Conservation (phyloP, 805 yeast genomes). For the Candida maesae region DNA sequence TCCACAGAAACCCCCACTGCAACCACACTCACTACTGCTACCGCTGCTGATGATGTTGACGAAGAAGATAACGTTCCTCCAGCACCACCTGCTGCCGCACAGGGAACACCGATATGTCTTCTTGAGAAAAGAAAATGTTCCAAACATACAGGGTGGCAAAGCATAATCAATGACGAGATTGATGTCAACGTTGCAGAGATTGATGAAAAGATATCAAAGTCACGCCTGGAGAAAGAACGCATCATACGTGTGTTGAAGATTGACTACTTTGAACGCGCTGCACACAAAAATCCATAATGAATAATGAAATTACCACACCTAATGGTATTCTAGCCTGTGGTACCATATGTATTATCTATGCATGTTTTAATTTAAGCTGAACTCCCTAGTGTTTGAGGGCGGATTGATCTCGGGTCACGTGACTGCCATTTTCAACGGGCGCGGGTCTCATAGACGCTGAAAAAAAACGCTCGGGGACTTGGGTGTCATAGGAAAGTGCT, state of each 20-base stretch:
- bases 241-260: constrained; percentile 37
- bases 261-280: constrained; percentile 30
- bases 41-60: not conserved
- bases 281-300: not conserved
- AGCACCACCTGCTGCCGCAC: constrained; percentile 20
- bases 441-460: no score
- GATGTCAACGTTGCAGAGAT: constrained; percentile 31
- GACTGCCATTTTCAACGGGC: not conserved
- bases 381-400: no score
- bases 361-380: not conserved
- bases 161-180: constrained; percentile 33
- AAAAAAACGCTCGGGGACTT: not conserved
- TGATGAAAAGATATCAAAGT: constrained; percentile 16
- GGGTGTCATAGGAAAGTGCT: no score
- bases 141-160: constrained; percentile 50
- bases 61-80: constrained; percentile 7
- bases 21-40: no score
- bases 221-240: constrained; percentile 28
- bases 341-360: not conserved
- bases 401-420: no score
- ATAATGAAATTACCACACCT: not conserved
- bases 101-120: no score
- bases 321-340: not conserved
- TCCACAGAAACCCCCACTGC: no score
- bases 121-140: constrained; percentile 53